Evolutionary conservation across 768 basidiomycete genomes (phyloP).

Genomic region (Phylloporus arenicola): DNA sequence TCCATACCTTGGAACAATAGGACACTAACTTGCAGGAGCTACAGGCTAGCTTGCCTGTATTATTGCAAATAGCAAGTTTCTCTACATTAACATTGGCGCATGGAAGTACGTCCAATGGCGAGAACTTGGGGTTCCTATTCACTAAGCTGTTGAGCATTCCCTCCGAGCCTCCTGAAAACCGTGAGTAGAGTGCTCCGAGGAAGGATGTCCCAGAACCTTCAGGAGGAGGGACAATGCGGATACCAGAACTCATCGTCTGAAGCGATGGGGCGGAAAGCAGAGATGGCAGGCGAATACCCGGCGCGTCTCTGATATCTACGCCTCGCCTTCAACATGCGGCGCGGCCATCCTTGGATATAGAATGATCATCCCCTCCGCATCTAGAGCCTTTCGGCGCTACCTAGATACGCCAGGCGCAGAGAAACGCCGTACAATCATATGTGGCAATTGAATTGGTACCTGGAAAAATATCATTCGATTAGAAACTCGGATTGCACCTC

Average conservation of each 20-base stretch:
- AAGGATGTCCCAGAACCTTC: constrained; percentile 9
- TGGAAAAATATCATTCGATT: neutral
- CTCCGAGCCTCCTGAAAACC: constrained; percentile 10
- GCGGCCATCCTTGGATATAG: neutral
- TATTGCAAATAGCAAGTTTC: constrained; percentile 22
- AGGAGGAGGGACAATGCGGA: constrained; percentile 18
- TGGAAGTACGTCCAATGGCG: constrained; percentile 26
- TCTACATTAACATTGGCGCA: constrained; percentile 33
- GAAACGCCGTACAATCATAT: neutral
- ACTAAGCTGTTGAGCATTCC: constrained; percentile 6
- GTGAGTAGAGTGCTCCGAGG: constrained; percentile 6
- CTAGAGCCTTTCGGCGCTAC: constrained; percentile 2
- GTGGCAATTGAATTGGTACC: neutral
- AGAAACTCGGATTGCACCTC: neutral
- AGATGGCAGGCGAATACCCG: neutral
- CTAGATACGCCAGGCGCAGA: neutral
- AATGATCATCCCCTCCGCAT: constrained; percentile 16
- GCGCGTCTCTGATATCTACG: neutral
- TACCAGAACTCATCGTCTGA: constrained; percentile 10
- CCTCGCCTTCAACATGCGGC: constrained; percentile 20
- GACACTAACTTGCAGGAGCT: constrained; percentile 36
- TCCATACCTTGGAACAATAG: constrained; percentile 37
- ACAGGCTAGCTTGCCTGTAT: constrained; percentile 28
- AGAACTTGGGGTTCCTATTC: constrained; percentile 15
- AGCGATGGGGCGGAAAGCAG: neutral